Evolutionary conservation across 2,329 filamentous ascomycete genomes (phyloP), one percentile per base, ranked within the genome.

Genomic region (Penicillium fuscoglaucum): DNA sequence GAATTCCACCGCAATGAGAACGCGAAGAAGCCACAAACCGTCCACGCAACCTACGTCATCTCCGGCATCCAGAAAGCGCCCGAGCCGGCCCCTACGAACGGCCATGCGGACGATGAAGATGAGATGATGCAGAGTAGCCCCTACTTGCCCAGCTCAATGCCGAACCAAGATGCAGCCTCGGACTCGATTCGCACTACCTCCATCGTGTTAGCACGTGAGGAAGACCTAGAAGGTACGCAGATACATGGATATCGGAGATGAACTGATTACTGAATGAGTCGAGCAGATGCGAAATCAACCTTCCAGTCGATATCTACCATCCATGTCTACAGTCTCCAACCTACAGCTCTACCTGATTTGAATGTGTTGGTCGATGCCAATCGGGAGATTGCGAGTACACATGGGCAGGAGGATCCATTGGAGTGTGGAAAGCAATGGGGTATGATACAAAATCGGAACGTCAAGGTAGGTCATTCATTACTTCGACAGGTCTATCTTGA

Each of bases 41-140:
- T 97, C n/a, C 86, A 96, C 77, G 95, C 93, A 45, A 97, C 92
- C n/a, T 99, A 97, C 76, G 80, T 97, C 49, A 72, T 99, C 46
- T 89, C 87, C 51, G 95, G 93, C 40, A 84, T 80, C 24, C 89
- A 85, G 68, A 80, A 76, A 53, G 68, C 69, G 6, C 70, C 71
- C 19, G 73, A 76, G 15, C 52, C 65, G 10, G 44, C 68, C 26
- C 57, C 66, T 28, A 66, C 73, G 12, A 82, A 80, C 63, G 78
- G 74, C 24, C 61, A 66, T 47, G 82, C 88, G 66, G 84, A 79
- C n/a, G 88, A 90, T 52, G 84, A 91, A 57, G 86, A 88, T 45
- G 77, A 80, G 39, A 61, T 76, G 61, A 87, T 89, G 82, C 84
- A 81, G 57, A 88, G 84, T 70, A 88, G 85, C 65, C 85, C 85